A percentile compares a stretch with the other conserved stretches of the same genome.
These are phyloP conservation scores for Pleurozium schreberi DNA, from an alignment of 225 moss, liverwort and hornwort genomes.

Conservation along the genomic window DNA sequence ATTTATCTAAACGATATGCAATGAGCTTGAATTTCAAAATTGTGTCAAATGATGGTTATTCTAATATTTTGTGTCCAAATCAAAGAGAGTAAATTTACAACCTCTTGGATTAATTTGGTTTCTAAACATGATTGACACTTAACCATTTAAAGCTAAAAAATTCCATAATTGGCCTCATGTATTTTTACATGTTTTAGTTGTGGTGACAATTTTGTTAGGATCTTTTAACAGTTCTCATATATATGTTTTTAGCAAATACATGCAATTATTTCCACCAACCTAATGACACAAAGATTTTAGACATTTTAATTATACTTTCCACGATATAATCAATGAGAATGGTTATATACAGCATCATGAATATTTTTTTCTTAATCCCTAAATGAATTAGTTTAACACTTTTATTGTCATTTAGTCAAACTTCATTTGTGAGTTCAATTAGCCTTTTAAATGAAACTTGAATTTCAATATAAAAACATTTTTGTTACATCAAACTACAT, in stretches of 20 bases:
- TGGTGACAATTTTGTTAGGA: neutral
- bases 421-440: neutral
- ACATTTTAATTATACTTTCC: neutral
- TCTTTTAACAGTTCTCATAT: neutral
- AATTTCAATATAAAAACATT: neutral
- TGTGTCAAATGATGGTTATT: neutral
- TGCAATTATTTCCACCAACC: neutral
- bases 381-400: neutral
- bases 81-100: neutral
- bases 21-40: neutral
- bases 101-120: neutral
- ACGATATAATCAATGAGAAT: neutral
- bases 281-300: neutral
- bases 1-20: neutral
- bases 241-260: neutral
- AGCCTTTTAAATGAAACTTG: no score
- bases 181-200: neutral
- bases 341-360: neutral
- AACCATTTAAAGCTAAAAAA: neutral
- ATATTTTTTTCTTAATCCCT: neutral
- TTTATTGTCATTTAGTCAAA: no score
- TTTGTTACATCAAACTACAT: neutral
- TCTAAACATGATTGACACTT: neutral
- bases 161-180: accelerated
- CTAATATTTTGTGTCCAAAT: neutral